Conservation (phyloP, 2,329 filamentous ascomycete genomes). For the Talaromyces funiculosus region DNA sequence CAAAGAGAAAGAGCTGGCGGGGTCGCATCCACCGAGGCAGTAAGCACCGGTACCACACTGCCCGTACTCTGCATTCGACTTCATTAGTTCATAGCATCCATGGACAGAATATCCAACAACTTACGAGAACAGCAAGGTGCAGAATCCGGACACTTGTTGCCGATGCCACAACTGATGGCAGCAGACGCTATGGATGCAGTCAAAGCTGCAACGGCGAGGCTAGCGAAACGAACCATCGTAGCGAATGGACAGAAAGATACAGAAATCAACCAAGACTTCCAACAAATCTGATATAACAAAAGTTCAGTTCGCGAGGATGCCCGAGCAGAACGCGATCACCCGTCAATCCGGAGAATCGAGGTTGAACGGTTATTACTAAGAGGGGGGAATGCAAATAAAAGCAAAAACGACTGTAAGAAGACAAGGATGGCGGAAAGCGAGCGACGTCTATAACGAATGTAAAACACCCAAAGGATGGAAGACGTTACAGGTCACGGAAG, state of each 20-base stretch:
- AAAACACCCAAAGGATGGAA: constrained; percentile 3
- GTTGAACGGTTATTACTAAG: background rate
- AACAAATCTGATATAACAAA: background rate
- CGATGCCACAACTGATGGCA: constrained; percentile 28
- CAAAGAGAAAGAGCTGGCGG: constrained; percentile 72
- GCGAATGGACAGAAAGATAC: background rate
- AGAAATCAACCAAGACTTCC: background rate
- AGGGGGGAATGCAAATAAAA: background rate
- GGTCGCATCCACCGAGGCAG: constrained; percentile 93
- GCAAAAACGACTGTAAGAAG: background rate
- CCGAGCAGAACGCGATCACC: background rate
- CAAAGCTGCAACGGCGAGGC: constrained; percentile 30
- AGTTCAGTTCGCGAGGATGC: background rate
- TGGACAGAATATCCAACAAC: constrained; percentile 24
- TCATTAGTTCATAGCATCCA: background rate
- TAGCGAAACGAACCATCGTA: constrained; percentile 34
- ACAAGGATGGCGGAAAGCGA: constrained; percentile 6
- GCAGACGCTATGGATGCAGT: constrained; percentile 27
- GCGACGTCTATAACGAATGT: constrained; percentile 8
- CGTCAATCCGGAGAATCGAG: background rate
- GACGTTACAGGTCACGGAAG: background rate
- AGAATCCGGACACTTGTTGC: constrained; percentile 62
- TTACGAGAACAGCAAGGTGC: constrained; percentile 76
- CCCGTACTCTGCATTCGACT: constrained; percentile 64
- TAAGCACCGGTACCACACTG: constrained; percentile 90